Conservation (phyloP, 2,329 filamentous ascomycete genomes). For the Westerdykella sp. region DNA sequence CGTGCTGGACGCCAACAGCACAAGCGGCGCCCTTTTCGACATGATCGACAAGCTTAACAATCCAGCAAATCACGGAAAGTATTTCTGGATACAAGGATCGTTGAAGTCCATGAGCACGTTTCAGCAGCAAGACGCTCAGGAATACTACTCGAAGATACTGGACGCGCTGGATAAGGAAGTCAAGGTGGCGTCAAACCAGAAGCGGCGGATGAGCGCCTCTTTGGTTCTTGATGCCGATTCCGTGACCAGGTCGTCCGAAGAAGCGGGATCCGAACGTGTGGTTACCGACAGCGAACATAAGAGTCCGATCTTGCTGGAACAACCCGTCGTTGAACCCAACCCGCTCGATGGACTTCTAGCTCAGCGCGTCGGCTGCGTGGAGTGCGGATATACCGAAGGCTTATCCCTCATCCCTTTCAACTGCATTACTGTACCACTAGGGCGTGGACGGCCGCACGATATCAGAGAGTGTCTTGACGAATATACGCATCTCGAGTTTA, state of each 20-base stretch:
- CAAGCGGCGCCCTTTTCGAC: slow-evolving; percentile 53
- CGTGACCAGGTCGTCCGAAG: slow-evolving; percentile 5
- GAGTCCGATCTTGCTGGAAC: neutral
- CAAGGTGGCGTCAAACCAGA: slow-evolving; percentile 40
- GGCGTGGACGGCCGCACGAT: slow-evolving; percentile 56
- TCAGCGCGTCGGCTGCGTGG: slow-evolving; percentile 80
- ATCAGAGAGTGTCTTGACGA: slow-evolving; percentile 75
- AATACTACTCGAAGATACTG: slow-evolving; percentile 88
- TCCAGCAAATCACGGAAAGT: slow-evolving; percentile 62
- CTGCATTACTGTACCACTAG: slow-evolving; percentile 80
- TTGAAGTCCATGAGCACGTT: slow-evolving; percentile 91
- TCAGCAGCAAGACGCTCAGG: slow-evolving; percentile 95
- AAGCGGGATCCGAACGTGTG: slow-evolving; percentile 1
- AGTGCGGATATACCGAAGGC: slow-evolving; percentile 81
- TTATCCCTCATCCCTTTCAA: slow-evolving; percentile 90
- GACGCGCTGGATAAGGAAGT: slow-evolving; percentile 79
- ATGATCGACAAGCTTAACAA: slow-evolving; percentile 67
- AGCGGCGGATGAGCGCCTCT: slow-evolving; percentile 35
- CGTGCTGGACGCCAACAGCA: slow-evolving; percentile 38
- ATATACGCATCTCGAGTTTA: slow-evolving; percentile 76
- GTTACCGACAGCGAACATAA: neutral
- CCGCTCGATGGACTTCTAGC: slow-evolving; percentile 83
- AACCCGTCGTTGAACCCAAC: slow-evolving; percentile 49
- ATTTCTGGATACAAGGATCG: slow-evolving; percentile 73
- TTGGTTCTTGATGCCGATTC: slow-evolving; percentile 19